phyloP scores from a whole-genome alignment of 164 flowering plant genomes.

The Tetracentron sinense region DNA sequence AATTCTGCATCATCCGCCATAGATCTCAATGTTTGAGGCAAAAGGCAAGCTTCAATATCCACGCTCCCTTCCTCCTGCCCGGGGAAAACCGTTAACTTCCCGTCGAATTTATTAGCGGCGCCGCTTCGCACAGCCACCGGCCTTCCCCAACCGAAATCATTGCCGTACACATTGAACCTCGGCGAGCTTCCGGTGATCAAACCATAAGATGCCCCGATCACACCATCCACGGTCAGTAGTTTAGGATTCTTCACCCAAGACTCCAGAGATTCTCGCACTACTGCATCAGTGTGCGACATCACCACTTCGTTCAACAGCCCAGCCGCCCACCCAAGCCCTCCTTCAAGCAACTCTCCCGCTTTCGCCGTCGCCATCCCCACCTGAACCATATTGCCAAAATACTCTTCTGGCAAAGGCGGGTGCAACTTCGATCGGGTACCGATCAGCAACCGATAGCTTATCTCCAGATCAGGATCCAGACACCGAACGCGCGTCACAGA shows the following conservation, averaged over 20 bases:
- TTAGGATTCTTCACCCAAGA: constrained; percentile 16
- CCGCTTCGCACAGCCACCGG: constrained; percentile 35
- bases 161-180: constrained; percentile 35
- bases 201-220: too few species aligned
- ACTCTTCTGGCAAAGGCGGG: constrained; percentile 29
- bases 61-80: constrained; percentile 27
- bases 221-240: neutral
- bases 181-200: constrained; percentile 27
- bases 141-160: constrained; percentile 42
- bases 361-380: neutral
- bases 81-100: constrained; percentile 18
- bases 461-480: constrained; percentile 6
- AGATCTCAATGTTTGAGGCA: constrained; percentile 9
- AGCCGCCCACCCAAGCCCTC: constrained; percentile 28
- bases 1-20: constrained; percentile 24
- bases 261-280: neutral
- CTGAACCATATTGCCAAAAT: constrained; percentile 34
- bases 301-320: constrained; percentile 24
- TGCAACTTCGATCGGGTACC: constrained; percentile 25
- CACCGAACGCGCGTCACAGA: constrained; percentile 15
- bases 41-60: constrained; percentile 25
- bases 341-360: constrained; percentile 23
- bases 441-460: neutral
- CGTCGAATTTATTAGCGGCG: constrained; percentile 18
- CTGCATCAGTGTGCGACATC: constrained; percentile 2